Evolutionary conservation across 371 early-diverging fungal genomes (phyloP), one percentile per base, ranked within the genome.

Genomic region (Mortierella sp.): DNA sequence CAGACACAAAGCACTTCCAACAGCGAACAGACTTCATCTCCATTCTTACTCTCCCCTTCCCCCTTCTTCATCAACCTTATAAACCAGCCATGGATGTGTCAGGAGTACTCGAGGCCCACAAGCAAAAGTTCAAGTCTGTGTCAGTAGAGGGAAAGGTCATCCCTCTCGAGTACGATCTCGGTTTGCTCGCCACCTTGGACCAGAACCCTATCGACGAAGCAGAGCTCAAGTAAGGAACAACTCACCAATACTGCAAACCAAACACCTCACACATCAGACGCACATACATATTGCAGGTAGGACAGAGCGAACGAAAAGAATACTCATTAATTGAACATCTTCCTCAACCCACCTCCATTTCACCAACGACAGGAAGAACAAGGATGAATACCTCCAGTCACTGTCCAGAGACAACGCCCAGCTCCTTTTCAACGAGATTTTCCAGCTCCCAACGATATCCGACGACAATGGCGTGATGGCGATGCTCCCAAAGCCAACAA

Each of bases 131-230:
- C 73, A 91, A 93, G 80, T 85, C 92, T 14, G 89, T 92, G 67
- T 86, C 88, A 41, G 93, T 92, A 8, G 91, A 93, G 69, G 85
- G 83, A 68, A 94, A 93, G 77, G 87, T 93, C 63, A 90, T 96
- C 43, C 97, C 98, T 39, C 86, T 96, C 64, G 96, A 96, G 66
- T 92, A 92, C 71, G 97, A 98, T 88, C 88, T 97, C 52, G 96
- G 94, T 44, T 87, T 93, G 61, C 88, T 98, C 39, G 84, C 92
- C 34, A 93, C 90, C 39, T 94, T 91, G 73, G 98, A 98, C 88
- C 89, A 89, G 45, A 96, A 96, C 86, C 88, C 95, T 47, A 80
- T 97, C 10, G 93, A 95, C 71, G 91, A 91, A 66, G 82, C 84
- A 44, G 88, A 87, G 69, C 87, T 94, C 64, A 88, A 82, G 89